Base-by-base conservation (phyloP, 306 rosid species). In the Glycyrrhiza uralensis region DNA sequence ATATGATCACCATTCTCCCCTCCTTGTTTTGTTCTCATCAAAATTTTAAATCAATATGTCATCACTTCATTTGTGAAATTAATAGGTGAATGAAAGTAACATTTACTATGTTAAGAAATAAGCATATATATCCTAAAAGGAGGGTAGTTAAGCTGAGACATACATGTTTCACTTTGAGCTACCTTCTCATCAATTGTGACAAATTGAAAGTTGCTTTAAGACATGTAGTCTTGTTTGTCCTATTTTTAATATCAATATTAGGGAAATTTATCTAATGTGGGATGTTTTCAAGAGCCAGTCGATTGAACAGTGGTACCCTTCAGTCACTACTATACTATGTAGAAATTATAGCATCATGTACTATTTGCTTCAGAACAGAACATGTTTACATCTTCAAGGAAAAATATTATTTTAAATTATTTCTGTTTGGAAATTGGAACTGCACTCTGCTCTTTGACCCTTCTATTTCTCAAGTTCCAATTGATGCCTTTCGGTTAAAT, bases 391-490 rank as follows among this genome's bases (percentile, higher is more conserved):
- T 44, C 41, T 42, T 66, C 74, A 55, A 76, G 56, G 28, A 49
- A 66, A 30, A 55, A 20, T 67, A 38, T 17, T 67, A 38, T 17
- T 50, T 52, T 19, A 22, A 7, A 7, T 30, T 51, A 69, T 47
- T 68, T 68, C 35, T 58, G 10, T 41, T 8, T 36, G 54, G 12
- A 61, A 65, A 51, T 35, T 70, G 70, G 2, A 63, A 28, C 49
- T 41, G 22, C 42, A 69, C 71, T 50, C 32, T 30, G 39, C 60
- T 17, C 4, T 46, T 66, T 76, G 72, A 58, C 69, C 69, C 49
- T 29, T 38, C 20, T 0, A 11, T 12, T 46, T 66, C 39, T 33
- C 71, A 76, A 57, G 57, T 44, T 71, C 52, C 61, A 39, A 47
- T 11, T 29, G 6, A 12, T 58, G 46, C 23, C 51, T 28, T 51